Base-by-base conservation (phyloP, 78 protist species). In the Speleostelium caveatum region DNA sequence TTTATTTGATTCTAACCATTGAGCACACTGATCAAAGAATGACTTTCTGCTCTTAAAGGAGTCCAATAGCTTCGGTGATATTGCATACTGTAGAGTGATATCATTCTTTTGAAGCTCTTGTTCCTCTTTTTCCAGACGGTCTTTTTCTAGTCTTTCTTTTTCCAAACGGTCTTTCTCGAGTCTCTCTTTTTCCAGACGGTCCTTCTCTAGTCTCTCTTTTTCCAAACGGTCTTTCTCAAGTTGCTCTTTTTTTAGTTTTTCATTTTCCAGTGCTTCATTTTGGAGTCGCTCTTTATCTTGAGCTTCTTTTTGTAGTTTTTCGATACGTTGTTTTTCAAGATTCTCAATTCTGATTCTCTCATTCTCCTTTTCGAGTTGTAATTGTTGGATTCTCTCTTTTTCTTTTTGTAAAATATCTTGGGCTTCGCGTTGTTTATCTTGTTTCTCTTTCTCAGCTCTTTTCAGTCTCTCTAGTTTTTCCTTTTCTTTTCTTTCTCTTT, bases 131-230 rank as follows among this genome's bases (percentile, higher is more conserved):
- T 49, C 14, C 56, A 38, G 73, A n/a, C 19, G 26, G n/a, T 66
- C 56, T 35, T 66, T 32, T 66, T 35, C 56, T 39, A 30, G 49
- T 66, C 32, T 28, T 61, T 35, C 28, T 62, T 62, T 32, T 67
- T 67, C 49, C 24, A 32, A 39, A 49, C 30, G 59, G 24, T 28
- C 10, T 51, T 71, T 19, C 19, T 39, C 0, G 16, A 32, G 24
- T 59, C n/a, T 59, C 12, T 21, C 71, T 35, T 1, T 22, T 63
- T n/a, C 28, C 56, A 16, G 53, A 42, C n/a, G 17, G 38, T 68
- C 30, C 21, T 59, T 59, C 16, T 59, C 65, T 59, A 59, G 12
- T 59, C 65, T 59, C 16, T 59, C 65, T 17, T 59, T 59, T 59
- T 68, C 55, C 22, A 24, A 45, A 41, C 22, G n/a, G 38, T 69